Conservation (phyloP, 345 rosid species). For the Eucalyptus pauciflora region DNA sequence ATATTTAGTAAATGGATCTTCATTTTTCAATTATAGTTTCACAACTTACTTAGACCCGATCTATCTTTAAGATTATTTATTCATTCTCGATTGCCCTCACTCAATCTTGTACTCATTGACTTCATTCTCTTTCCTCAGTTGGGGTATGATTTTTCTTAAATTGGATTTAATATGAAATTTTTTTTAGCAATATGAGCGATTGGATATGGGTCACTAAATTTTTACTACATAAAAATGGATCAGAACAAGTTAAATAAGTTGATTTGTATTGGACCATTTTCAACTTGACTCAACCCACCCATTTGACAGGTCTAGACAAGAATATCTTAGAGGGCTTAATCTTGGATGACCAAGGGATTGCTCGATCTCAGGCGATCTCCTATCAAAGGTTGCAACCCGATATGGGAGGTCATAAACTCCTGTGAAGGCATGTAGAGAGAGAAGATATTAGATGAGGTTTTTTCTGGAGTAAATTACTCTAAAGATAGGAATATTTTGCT, state of each 20-base stretch:
- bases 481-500: background rate
- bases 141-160: too few species aligned
- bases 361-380: background rate
- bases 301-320: too few species aligned
- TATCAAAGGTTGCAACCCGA: background rate
- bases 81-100: too few species aligned
- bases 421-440: background rate
- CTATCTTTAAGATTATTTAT: background rate
- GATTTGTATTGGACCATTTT: background rate
- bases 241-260: too few species aligned
- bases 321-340: background rate
- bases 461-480: background rate
- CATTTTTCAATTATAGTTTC: background rate
- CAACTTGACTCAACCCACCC: background rate
- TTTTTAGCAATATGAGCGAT: background rate
- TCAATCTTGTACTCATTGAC: background rate
- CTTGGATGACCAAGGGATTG: background rate
- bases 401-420: background rate
- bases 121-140: background rate
- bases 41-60: background rate
- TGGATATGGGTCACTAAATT: background rate
- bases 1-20: too few species aligned
- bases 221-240: too few species aligned
- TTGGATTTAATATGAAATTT: too few species aligned
- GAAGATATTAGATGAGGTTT: background rate